These are phyloP conservation scores for Phanerodontia chrysosporium DNA, from an alignment of 768 basidiomycete genomes.

Conservation along the genomic window DNA sequence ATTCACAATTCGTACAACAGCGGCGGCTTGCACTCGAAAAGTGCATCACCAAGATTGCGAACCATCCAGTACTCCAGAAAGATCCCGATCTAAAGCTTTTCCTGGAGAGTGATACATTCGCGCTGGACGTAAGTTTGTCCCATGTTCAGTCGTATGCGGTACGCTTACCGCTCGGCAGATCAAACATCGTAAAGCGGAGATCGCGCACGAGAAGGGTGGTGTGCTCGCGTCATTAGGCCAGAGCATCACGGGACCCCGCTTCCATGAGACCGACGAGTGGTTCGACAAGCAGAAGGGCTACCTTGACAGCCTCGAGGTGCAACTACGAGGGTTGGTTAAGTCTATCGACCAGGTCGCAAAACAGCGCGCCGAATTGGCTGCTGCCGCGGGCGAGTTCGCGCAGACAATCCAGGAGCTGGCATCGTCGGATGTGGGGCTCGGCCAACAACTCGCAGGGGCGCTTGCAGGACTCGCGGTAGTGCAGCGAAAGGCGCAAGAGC, in stretches of 20 bases:
- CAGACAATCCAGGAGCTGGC: constrained; percentile 67
- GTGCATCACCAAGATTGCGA: constrained; percentile 89
- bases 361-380: constrained; percentile 75
- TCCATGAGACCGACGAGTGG: constrained; percentile 94
- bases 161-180: constrained; percentile 44
- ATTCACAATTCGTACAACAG: constrained; percentile 86
- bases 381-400: constrained; percentile 75
- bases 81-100: constrained; percentile 88
- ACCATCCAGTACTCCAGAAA: constrained; percentile 85
- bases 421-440: constrained; percentile 58
- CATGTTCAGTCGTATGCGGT: constrained; percentile 3
- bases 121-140: constrained; percentile 66
- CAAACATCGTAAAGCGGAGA: constrained; percentile 80
- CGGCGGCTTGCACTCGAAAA: constrained; percentile 81
- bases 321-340: constrained; percentile 82
- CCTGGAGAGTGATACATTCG: constrained; percentile 89
- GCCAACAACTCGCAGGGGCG: constrained; percentile 64
- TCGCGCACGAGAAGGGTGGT: constrained; percentile 74
- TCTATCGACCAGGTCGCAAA: constrained; percentile 84
- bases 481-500: constrained; percentile 67
- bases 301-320: constrained; percentile 86
- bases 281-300: constrained; percentile 85
- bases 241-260: constrained; percentile 72
- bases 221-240: constrained; percentile 82
- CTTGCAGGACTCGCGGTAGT: constrained; percentile 71